phyloP scores from a whole-genome alignment of 345 rosid genomes.

The Gossypium herbaceum region DNA sequence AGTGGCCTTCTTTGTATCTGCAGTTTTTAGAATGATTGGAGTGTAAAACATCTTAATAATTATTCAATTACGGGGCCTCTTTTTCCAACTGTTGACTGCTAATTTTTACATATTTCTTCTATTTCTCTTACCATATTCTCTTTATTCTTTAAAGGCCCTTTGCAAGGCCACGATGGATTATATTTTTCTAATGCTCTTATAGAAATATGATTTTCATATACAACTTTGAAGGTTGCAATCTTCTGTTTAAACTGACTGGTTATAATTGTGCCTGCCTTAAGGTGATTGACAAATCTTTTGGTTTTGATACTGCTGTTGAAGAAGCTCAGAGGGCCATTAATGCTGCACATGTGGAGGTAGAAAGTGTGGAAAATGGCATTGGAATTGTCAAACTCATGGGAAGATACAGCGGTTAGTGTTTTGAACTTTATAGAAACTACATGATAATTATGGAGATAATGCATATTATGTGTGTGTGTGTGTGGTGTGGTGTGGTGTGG shows the following conservation, averaged over 20 bases:
- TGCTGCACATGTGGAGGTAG: slow-evolving; percentile 96
- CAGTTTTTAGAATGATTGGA: not conserved
- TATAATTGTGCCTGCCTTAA: slow-evolving; percentile 18
- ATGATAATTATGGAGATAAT: not conserved
- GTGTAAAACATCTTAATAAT: not conserved
- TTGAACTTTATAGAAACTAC: not conserved
- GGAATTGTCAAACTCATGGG: slow-evolving; percentile 97
- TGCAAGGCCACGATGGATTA: not conserved
- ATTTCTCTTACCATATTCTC: not conserved
- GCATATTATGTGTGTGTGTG: not conserved
- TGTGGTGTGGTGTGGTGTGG: not conserved
- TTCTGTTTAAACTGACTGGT: not conserved
- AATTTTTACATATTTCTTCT: not conserved
- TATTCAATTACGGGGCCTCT: not conserved
- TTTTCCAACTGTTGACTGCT: not conserved
- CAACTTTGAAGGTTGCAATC: not conserved
- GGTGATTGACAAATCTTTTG: slow-evolving; percentile 97
- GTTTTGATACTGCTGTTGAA: slow-evolving; percentile 96
- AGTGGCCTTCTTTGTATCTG: not conserved
- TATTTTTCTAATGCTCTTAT: not conserved
- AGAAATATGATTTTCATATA: not conserved
- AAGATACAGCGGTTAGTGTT: slow-evolving; percentile 81
- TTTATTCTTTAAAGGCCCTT: not conserved
- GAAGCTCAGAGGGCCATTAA: slow-evolving; percentile 96
- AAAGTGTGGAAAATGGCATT: slow-evolving; percentile 95